Percentiles rank a stretch among this genome's conserved stretches.
Evolutionary conservation across 257 asterid species (phyloP).

Genomic region (Scutellaria galericulata): DNA sequence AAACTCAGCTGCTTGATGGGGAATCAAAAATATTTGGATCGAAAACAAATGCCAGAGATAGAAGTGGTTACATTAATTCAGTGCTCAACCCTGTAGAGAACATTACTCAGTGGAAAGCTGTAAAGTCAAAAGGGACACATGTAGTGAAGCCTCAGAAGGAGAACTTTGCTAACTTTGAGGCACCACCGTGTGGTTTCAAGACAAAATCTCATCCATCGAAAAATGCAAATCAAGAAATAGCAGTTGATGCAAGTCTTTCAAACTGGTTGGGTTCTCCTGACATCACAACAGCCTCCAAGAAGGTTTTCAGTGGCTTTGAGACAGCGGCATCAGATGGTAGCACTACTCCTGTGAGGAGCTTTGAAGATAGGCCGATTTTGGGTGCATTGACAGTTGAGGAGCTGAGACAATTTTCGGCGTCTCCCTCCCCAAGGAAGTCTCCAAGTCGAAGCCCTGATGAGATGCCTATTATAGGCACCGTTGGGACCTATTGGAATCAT

Average conservation of each 20-base stretch:
- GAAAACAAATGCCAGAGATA: constrained; percentile 57
- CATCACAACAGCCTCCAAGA: constrained; percentile 45
- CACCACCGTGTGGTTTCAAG: constrained; percentile 49
- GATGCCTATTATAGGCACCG: constrained; percentile 87
- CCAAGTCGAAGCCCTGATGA: constrained; percentile 92
- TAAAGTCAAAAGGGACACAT: constrained; percentile 55
- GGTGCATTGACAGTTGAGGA: constrained; percentile 96
- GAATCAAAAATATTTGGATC: constrained; percentile 38
- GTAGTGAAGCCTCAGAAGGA: constrained; percentile 68
- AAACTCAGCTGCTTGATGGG: constrained; percentile 31
- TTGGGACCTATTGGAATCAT: constrained; percentile 87
- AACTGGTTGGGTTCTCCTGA: constrained; percentile 77
- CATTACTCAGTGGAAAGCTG: constrained; percentile 84
- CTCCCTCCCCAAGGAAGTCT: constrained; percentile 76
- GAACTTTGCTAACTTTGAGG: constrained; percentile 56
- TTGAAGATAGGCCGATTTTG: constrained; percentile 90
- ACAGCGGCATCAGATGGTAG: constrained; percentile 49
- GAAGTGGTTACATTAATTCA: constrained; percentile 70
- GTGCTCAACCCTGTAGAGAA: constrained; percentile 92
- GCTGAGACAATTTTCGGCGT: constrained; percentile 67
- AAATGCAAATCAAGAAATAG: constrained; percentile 53
- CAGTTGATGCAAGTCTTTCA: constrained; percentile 94
- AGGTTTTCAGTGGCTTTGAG: constrained; percentile 49
- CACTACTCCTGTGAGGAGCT: constrained; percentile 55
- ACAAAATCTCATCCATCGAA: constrained; percentile 45